Evolutionary conservation across 768 basidiomycete genomes (phyloP), one percentile per base, ranked within the genome.

Genomic region (Lactarius evosmus): DNA sequence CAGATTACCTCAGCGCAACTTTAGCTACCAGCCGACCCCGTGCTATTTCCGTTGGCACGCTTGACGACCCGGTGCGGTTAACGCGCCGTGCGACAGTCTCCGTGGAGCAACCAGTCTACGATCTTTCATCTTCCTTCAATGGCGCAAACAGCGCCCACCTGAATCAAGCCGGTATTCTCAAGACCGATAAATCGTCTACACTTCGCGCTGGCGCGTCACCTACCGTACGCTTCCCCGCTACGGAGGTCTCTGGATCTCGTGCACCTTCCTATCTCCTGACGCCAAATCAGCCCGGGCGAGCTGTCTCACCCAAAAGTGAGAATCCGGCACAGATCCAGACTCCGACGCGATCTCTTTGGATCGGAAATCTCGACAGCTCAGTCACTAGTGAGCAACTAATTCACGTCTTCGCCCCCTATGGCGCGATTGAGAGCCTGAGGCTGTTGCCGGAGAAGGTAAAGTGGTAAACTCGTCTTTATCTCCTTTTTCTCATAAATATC

Each of bases 311-410:
- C 27, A 94, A 93, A 74, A 81, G 87, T 41, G 90, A 93, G 75
- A 80, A 83, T 49, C 79, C 83, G 38, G 84, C 85, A 14, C 91
- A 94, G 71, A 84, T 88, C 59, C 95, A 98, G 76, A 89, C 93
- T 44, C 96, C 97, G 38, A 96, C 96, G 12, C 88, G 97, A 56
- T 95, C 93, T 36, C 79, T 99, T 32, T 99, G 97, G 96, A 97
- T 99, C 72, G 97, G 97, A 55, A 98, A 98, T 75, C 80, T 99
- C 56, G 97, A 98, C 75, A 92, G 91, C 69, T 90, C 89, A 59
- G 92, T 96, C 60, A 94, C 94, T 2, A 92, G 93, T 70, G 93
- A 95, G 72, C 93, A 97, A 72, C 86, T 99, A 60, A 92, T 97
- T 61, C 88, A 91, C 68, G 93, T 97, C 30, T 99, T 99, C 76